A percentile compares a stretch with the other conserved stretches of the same genome.
Conservation (phyloP, 1,139 yeast species). For the Kodamaea suecica region DNA sequence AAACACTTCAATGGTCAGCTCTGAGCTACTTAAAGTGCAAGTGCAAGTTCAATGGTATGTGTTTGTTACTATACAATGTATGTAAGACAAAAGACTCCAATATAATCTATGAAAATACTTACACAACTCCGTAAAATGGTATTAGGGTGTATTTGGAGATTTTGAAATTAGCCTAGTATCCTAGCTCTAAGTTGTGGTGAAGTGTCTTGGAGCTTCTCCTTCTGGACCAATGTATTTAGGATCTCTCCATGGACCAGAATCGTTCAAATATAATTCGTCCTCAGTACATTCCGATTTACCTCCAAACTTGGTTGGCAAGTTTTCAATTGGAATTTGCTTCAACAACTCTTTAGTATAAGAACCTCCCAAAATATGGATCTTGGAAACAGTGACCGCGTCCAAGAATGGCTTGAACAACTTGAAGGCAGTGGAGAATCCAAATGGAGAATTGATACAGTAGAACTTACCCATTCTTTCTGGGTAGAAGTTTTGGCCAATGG, state of each 20-base stretch:
- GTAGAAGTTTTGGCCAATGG: constrained; percentile 93
- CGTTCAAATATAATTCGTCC: constrained; percentile 84
- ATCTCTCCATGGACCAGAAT: constrained; percentile 98
- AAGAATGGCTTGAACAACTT: constrained; percentile 86
- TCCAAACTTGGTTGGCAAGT: constrained; percentile 88
- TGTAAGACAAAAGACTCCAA: too few species aligned
- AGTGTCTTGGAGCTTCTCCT: constrained; percentile 75
- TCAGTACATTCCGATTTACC: constrained; percentile 68
- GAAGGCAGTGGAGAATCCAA: constrained; percentile 94
- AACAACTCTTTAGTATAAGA: constrained; percentile 77
- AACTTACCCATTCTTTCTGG: constrained; percentile 99
- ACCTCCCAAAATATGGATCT: constrained; percentile 83
- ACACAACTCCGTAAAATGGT: too few species aligned
- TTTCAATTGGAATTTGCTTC: constrained; percentile 90
- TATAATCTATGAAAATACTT: too few species aligned
- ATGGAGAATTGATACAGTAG: constrained; percentile 93
- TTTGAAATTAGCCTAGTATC: not conserved
- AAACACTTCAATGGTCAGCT: too few species aligned
- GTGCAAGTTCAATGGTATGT: too few species aligned
- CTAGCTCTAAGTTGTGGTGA: constrained; percentile 9
- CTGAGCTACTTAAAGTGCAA: too few species aligned
- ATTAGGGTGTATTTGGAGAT: not conserved
- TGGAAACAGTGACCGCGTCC: constrained; percentile 97
- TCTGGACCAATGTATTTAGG: constrained; percentile 78
- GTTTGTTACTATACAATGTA: too few species aligned